phyloP scores from a whole-genome alignment of 768 basidiomycete species.

The Asterophora lycoperdoides region DNA sequence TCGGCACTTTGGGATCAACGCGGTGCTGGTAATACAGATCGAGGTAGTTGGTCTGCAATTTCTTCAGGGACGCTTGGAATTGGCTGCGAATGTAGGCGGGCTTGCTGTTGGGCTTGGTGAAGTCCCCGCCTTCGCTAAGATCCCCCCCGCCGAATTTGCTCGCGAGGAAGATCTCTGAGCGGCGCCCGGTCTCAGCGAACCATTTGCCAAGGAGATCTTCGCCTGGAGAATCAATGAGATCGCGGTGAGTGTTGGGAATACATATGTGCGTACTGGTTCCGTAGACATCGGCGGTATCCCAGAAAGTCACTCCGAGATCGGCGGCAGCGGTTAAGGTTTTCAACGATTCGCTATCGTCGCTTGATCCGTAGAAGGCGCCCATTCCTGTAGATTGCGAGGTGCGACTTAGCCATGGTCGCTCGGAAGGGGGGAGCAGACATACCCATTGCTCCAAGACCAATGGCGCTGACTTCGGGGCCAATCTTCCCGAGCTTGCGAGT shows the following conservation, averaged over 20 bases:
- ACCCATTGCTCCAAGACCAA: constrained; percentile 25
- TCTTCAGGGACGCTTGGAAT: not conserved
- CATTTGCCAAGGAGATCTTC: not conserved
- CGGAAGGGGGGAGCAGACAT: not conserved
- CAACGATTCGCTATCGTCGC: constrained; percentile 16
- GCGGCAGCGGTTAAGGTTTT: constrained; percentile 20
- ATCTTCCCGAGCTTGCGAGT: constrained; percentile 21
- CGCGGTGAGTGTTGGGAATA: not conserved
- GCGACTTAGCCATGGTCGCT: too few species aligned
- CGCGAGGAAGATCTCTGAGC: constrained; percentile 3
- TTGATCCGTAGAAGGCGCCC: constrained; percentile 21
- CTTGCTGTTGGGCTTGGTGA: constrained; percentile 1
- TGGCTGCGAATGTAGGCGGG: constrained; percentile 3
- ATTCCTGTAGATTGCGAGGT: constrained; percentile 9
- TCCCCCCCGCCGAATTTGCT: not conserved
- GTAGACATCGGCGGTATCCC: constrained; percentile 48
- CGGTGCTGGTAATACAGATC: constrained; percentile 18
- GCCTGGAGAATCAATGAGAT: not conserved
- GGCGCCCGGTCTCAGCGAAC: not conserved
- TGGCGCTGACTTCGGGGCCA: constrained; percentile 21
- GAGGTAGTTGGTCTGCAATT: constrained; percentile 1
- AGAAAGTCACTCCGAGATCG: constrained; percentile 29
- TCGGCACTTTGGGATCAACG: constrained; percentile 37
- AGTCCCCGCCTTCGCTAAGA: not conserved
- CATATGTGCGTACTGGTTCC: constrained; percentile 25